phyloP scores from a whole-genome alignment of 192 early-diverging fungal genomes.

The Backusella parvicylindrica region DNA sequence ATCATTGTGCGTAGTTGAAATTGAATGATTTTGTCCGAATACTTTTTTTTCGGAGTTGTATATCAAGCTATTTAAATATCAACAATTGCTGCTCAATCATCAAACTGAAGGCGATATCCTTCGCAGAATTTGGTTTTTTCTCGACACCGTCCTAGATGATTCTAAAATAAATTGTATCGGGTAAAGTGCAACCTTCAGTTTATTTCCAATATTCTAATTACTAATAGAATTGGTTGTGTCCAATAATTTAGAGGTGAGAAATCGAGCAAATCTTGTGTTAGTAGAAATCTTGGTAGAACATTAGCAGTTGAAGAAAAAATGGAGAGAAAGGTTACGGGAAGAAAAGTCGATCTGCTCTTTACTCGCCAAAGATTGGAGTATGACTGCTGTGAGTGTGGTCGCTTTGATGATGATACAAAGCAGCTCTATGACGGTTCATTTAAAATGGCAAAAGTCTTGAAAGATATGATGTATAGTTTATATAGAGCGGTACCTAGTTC shows the following conservation, averaged over 20 bases:
- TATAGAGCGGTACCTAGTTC: not conserved
- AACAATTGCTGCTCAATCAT: slow-evolving; percentile 1
- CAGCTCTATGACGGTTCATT: slow-evolving; percentile 3
- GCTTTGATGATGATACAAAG: slow-evolving; percentile 5
- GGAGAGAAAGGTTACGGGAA: not conserved
- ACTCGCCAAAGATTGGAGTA: slow-evolving; percentile 8
- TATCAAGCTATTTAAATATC: slow-evolving; percentile 6
- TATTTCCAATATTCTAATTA: not conserved
- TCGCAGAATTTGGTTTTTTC: slow-evolving; percentile 4
- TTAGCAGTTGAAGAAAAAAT: slow-evolving; percentile 8
- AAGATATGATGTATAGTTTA: slow-evolving; percentile 9
- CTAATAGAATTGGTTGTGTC: slow-evolving; percentile 2
- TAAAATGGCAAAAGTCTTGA: slow-evolving; percentile 12
- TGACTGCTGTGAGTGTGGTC: slow-evolving; percentile 12
- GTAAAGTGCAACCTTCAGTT: not conserved
- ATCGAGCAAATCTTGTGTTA: slow-evolving; percentile 8
- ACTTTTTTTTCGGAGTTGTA: too few species aligned
- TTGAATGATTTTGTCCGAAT: too few species aligned
- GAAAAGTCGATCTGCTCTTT: slow-evolving; percentile 10
- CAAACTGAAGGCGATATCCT: slow-evolving; percentile 14
- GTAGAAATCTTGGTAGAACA: not conserved
- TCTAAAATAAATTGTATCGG: slow-evolving; percentile 11
- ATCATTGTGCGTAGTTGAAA: too few species aligned
- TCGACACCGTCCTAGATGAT: slow-evolving; percentile 11
- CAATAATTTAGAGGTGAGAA: slow-evolving; percentile 9